Evolutionary conservation across 495 filamentous ascomycete species (phyloP).

Genomic region (Neurospora sublineolata): DNA sequence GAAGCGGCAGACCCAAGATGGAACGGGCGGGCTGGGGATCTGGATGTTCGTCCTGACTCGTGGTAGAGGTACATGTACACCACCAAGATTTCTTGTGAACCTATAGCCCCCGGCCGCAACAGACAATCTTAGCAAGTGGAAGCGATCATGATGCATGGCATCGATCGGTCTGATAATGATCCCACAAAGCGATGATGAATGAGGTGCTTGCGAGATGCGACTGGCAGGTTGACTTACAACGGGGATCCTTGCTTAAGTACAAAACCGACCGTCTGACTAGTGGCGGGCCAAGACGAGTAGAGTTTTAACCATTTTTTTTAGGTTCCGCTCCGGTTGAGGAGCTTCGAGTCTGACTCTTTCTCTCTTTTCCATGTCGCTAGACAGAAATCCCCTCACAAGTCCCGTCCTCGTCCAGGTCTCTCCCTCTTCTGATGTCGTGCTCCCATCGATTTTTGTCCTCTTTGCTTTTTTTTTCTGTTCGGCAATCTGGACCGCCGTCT

Average conservation of each 20-base stretch:
- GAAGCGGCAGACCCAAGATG: background rate
- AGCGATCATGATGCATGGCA: background rate
- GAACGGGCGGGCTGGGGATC: background rate
- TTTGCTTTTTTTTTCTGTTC: background rate
- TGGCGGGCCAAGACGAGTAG: too few relatives aligned
- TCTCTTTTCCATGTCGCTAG: background rate
- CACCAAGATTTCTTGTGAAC: background rate
- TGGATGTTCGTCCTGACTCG: background rate
- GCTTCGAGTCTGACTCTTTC: background rate
- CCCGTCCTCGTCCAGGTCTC: background rate
- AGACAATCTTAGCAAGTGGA: background rate
- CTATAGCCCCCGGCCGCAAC: background rate
- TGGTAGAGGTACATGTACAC: background rate
- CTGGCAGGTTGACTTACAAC: background rate
- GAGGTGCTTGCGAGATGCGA: background rate
- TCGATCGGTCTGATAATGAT: background rate
- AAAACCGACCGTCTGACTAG: too few relatives aligned
- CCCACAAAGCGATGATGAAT: background rate
- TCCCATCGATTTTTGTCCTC: background rate
- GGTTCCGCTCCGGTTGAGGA: background rate
- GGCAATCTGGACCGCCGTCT: background rate
- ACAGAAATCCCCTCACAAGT: background rate
- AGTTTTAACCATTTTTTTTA: background rate
- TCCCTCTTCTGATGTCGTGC: background rate
- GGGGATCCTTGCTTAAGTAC: background rate